phyloP scores from a whole-genome alignment of 495 filamentous ascomycete genomes.

The Astrothelium macrocarpum region DNA sequence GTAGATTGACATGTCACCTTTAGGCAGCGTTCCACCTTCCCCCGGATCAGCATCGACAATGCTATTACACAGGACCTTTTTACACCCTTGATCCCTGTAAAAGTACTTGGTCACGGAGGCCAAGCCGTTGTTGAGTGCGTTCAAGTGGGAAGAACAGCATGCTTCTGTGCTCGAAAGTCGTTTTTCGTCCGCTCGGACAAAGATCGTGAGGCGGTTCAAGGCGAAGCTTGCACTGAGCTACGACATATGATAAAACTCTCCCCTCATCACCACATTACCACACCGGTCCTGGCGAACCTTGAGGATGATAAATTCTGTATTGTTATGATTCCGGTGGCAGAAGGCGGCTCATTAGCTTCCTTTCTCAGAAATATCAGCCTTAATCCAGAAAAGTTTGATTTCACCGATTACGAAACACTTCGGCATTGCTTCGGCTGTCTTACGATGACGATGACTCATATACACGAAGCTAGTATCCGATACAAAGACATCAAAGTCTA shows the following conservation, averaged over 20 bases:
- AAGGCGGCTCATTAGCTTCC: neutral
- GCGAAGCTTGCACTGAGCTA: neutral
- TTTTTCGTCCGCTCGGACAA: neutral
- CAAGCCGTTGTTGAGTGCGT: neutral
- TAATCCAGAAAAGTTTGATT: neutral
- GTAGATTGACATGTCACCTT: no score
- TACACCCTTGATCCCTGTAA: no score
- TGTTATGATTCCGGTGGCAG: neutral
- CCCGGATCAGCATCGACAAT: no score
- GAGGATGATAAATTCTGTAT: neutral
- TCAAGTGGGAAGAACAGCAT: neutral
- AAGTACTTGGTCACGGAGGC: no score
- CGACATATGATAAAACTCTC: neutral
- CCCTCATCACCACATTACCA: neutral
- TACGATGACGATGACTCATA: neutral
- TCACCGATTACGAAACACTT: neutral
- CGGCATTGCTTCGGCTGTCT: neutral
- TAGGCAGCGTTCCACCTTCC: no score
- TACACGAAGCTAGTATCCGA: neutral
- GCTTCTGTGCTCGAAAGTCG: neutral
- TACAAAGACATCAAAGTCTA: neutral
- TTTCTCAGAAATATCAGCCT: neutral
- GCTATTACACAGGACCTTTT: no score
- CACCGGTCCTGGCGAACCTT: neutral
- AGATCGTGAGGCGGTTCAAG: neutral